Percentiles rank a stretch among this genome's conserved stretches.
phyloP scores from a whole-genome alignment of 2,329 filamentous ascomycete species.

The Herpotrichia juniperi region DNA sequence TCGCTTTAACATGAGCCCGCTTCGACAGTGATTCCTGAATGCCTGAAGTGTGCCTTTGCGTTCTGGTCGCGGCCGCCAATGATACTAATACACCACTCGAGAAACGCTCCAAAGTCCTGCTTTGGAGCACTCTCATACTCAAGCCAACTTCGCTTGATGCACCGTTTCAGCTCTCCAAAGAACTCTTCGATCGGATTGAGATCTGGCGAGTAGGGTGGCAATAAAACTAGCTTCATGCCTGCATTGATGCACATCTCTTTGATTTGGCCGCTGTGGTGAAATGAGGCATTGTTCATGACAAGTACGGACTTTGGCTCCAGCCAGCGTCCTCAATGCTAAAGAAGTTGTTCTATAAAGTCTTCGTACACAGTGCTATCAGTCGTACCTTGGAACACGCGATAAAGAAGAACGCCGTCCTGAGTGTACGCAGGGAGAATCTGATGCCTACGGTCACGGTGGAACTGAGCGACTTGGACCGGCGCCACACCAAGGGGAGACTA shows the following conservation, averaged over 20 bases:
- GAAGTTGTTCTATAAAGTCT: not conserved
- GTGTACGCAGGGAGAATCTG: not conserved
- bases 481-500: no score
- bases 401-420: not conserved
- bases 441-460: no score
- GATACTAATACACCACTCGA: no score
- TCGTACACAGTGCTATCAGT: not conserved
- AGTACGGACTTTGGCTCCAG: slow-evolving; percentile 6
- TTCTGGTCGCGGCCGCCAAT: no score
- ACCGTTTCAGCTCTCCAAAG: slow-evolving; percentile 45
- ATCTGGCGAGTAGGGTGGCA: slow-evolving; percentile 46
- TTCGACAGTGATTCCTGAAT: no score
- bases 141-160: slow-evolving; percentile 35
- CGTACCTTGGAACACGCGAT: not conserved
- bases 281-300: slow-evolving; percentile 17
- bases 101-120: no score
- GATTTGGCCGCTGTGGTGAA: slow-evolving; percentile 26
- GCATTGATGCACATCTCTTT: slow-evolving; percentile 35
- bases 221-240: slow-evolving; percentile 40
- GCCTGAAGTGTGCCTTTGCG: no score
- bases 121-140: no score
- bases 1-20: no score
- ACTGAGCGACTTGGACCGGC: no score
- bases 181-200: slow-evolving; percentile 48
- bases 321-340: not conserved